These are phyloP conservation scores for Scutellaria galericulata DNA, from an alignment of 257 asterid genomes.

Conservation along the genomic window DNA sequence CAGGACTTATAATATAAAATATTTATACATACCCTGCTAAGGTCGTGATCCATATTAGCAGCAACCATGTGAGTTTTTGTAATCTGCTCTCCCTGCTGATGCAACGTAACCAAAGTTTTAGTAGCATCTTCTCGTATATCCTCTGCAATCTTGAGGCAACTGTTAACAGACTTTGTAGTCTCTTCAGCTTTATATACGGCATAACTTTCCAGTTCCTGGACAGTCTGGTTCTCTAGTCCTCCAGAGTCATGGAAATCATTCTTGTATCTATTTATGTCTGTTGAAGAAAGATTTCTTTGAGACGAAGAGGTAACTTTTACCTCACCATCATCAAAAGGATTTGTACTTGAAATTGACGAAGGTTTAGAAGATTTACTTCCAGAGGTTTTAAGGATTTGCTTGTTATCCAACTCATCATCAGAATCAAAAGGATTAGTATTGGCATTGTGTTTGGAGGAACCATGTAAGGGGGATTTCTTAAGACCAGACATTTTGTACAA, in stretches of 20 bases:
- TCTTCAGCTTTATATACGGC: slow-evolving; percentile 82
- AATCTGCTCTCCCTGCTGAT: slow-evolving; percentile 98
- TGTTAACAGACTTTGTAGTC: slow-evolving; percentile 68
- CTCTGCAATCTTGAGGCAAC: slow-evolving; percentile 89
- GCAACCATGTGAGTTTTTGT: slow-evolving; percentile 80
- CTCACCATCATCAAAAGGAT: slow-evolving; percentile 71
- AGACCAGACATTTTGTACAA: slow-evolving; percentile 62
- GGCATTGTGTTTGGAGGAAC: slow-evolving; percentile 50
- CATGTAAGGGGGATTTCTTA: slow-evolving; percentile 65
- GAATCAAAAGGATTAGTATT: slow-evolving; percentile 81
- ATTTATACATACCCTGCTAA: slow-evolving; percentile 74
- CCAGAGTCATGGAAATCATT: slow-evolving; percentile 70
- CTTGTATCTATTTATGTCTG: slow-evolving; percentile 66
- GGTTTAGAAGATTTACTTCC: slow-evolving; percentile 70
- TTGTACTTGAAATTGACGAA: slow-evolving; percentile 49
- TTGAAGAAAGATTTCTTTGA: slow-evolving; percentile 43
- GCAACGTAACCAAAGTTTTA: slow-evolving; percentile 75
- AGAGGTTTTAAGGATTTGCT: slow-evolving; percentile 51
- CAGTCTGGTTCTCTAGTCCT: slow-evolving; percentile 77
- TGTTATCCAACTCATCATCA: slow-evolving; percentile 64
- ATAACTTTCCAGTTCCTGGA: slow-evolving; percentile 78
- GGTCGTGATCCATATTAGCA: slow-evolving; percentile 88
- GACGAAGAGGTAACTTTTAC: slow-evolving; percentile 49
- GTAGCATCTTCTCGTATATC: slow-evolving; percentile 91
- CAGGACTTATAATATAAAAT: background rate